Evolutionary conservation across 768 basidiomycete genomes (phyloP).

Genomic region (Melanogaster broomeanus): DNA sequence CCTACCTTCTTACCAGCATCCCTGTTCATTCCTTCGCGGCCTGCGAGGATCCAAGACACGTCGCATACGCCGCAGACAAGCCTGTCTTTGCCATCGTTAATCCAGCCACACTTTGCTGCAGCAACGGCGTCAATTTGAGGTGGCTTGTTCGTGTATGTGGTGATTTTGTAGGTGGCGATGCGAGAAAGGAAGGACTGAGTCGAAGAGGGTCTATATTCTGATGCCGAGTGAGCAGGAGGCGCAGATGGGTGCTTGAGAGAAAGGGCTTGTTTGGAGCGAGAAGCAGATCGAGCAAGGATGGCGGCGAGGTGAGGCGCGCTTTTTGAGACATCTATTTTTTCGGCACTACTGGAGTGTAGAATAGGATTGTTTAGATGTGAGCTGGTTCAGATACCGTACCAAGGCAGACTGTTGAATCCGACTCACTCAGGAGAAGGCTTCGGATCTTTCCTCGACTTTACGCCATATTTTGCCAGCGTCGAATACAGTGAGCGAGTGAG

Average conservation of each 20-base stretch:
- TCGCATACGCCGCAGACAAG: constrained; percentile 72
- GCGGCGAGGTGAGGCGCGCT: constrained; percentile 70
- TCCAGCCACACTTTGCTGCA: constrained; percentile 82
- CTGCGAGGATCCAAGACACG: constrained; percentile 72
- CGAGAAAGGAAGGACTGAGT: constrained; percentile 71
- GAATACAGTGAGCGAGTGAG: constrained; percentile 69
- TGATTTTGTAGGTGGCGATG: constrained; percentile 73
- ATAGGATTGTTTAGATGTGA: constrained; percentile 4
- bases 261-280: constrained; percentile 50
- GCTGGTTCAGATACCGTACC: neutral
- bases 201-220: constrained; percentile 81
- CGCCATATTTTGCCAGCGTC: constrained; percentile 76
- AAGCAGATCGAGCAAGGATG: constrained; percentile 67
- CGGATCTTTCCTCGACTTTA: constrained; percentile 51
- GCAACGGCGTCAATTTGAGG: constrained; percentile 73
- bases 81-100: constrained; percentile 80
- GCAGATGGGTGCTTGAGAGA: constrained; percentile 44
- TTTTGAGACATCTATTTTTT: constrained; percentile 44
- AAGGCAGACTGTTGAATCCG: constrained; percentile 11
- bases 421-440: constrained; percentile 31
- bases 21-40: constrained; percentile 67
- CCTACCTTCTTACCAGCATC: constrained; percentile 70
- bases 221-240: constrained; percentile 29
- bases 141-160: constrained; percentile 82
- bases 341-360: constrained; percentile 3